Base-by-base conservation (phyloP, 2,329 filamentous ascomycete species). In the Fusarium sp. region DNA sequence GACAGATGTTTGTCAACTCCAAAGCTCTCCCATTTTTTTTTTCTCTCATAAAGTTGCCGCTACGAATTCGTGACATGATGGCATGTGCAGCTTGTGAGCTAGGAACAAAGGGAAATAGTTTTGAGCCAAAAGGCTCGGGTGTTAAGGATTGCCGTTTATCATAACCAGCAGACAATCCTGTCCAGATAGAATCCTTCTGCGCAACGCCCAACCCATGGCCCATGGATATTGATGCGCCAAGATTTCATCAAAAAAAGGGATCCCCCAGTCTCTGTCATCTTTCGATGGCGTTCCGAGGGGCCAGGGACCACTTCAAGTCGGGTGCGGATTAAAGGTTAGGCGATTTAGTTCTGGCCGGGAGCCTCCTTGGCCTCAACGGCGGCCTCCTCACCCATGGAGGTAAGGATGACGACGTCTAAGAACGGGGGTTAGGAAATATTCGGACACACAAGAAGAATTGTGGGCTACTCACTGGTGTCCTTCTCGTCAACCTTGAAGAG, bases 291-390 rank as follows among this genome's bases (percentile, higher is more conserved):
- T 73, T 73, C 71, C 58, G 72, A 78, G 74, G 75, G 75, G 73
- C 74, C 75, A 79, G 67, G 75, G 74, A 72, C 75, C 79, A 75
- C 69, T 70, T 64, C 68, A 74, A 70, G 71, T 66, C 63, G 76
- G 72, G 72, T 76, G 76, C 71, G 71, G 65, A 71, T 67, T 52
- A 68, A 64, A 69, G 66, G 61, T 65, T 62, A 71, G 62, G 56
- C 66, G 47, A 60, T 73, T 80, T 81, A 82, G 66, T 70, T 66
- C 70, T 77, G 73, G 71, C 79, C 79, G 85, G 94, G 92, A 85
- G 94, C 94, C 88, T 98, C 95, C 92, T 98, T 98, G 87, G 92
- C 93, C 84, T 98, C 95, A 84, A 98, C 93, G 82, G 92, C 93
- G 80, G 90, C 87, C 90, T 98, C 94, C 88, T 99, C 96, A 83